Percentiles rank a stretch among this genome's conserved stretches.
Conservation (phyloP, 2,329 filamentous ascomycete species). For the Exophiala spinifera region DNA sequence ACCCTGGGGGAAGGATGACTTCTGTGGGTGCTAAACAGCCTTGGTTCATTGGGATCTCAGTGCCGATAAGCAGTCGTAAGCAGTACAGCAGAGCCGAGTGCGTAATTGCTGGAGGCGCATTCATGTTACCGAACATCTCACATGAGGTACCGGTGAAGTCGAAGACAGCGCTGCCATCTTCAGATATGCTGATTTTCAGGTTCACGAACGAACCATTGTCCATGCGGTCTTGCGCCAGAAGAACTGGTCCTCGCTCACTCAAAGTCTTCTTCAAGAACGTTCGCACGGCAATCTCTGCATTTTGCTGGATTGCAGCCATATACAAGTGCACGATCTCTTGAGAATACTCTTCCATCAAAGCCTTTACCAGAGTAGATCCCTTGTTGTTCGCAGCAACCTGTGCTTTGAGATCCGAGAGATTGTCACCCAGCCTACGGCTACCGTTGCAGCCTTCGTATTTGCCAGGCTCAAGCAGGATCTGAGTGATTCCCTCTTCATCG, state of each 20-base stretch:
- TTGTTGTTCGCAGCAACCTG: slow-evolving; percentile 45
- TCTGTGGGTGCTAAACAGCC: slow-evolving; percentile 32
- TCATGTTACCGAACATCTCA: slow-evolving; percentile 36
- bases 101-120: slow-evolving; percentile 39
- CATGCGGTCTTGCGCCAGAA: slow-evolving; percentile 36
- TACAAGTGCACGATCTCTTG: slow-evolving; percentile 38
- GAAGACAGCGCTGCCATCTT: slow-evolving; percentile 35
- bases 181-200: slow-evolving; percentile 36
- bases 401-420: slow-evolving; percentile 46
- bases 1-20: slow-evolving; percentile 28
- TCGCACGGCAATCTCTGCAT: slow-evolving; percentile 36
- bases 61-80: slow-evolving; percentile 30
- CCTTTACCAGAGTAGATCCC: slow-evolving; percentile 38
- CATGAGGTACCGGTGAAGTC: slow-evolving; percentile 43
- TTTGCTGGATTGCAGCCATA: slow-evolving; percentile 40
- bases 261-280: slow-evolving; percentile 25
- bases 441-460: slow-evolving; percentile 16
- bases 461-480: slow-evolving; percentile 30
- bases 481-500: slow-evolving; percentile 34
- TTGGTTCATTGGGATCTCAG: slow-evolving; percentile 36
- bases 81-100: slow-evolving; percentile 37
- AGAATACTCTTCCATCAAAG: slow-evolving; percentile 37
- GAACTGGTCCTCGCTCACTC: slow-evolving; percentile 19
- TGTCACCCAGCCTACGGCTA: slow-evolving; percentile 37
- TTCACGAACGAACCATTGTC: slow-evolving; percentile 40